Evolutionary conservation across 1,139 yeast species (phyloP).

Genomic region (Pichia sp.): DNA sequence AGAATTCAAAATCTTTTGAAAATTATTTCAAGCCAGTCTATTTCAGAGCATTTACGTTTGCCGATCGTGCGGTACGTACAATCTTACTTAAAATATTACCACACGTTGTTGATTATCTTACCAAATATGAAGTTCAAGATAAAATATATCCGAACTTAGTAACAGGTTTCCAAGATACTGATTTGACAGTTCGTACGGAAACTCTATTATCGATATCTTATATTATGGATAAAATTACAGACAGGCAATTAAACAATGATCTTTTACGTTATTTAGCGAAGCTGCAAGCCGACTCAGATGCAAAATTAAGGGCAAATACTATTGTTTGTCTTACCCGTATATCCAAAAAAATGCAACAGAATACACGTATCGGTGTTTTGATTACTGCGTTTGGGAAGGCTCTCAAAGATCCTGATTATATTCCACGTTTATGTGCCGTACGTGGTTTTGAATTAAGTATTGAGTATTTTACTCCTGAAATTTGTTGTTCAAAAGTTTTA

Average conservation of each 20-base stretch:
- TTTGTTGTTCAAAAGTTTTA: constrained; percentile 74
- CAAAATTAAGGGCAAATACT: constrained; percentile 83
- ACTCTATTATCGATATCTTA: constrained; percentile 66
- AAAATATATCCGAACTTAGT: constrained; percentile 62
- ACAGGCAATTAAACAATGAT: constrained; percentile 83
- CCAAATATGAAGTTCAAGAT: constrained; percentile 60
- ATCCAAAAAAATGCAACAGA: constrained; percentile 53
- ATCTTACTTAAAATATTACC: constrained; percentile 62
- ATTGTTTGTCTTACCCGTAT: constrained; percentile 69
- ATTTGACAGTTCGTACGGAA: constrained; percentile 71
- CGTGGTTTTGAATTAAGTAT: constrained; percentile 64
- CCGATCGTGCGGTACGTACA: constrained; percentile 74
- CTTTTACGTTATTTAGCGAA: constrained; percentile 75
- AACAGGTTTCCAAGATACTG: constrained; percentile 82
- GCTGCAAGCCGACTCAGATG: constrained; percentile 78
- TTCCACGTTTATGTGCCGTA: constrained; percentile 72
- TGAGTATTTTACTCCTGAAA: constrained; percentile 64
- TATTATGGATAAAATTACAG: constrained; percentile 62
- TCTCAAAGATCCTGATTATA: constrained; percentile 71
- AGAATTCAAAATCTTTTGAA: constrained; percentile 26
- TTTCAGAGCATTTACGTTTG: constrained; percentile 53
- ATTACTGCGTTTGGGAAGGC: constrained; percentile 86
- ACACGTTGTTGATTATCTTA: constrained; percentile 43
- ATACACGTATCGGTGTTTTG: constrained; percentile 62
- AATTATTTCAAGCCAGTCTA: constrained; percentile 56